Evolutionary conservation across 164 flowering plant genomes (phyloP).

Genomic region (Chloranthus sessilifolius): DNA sequence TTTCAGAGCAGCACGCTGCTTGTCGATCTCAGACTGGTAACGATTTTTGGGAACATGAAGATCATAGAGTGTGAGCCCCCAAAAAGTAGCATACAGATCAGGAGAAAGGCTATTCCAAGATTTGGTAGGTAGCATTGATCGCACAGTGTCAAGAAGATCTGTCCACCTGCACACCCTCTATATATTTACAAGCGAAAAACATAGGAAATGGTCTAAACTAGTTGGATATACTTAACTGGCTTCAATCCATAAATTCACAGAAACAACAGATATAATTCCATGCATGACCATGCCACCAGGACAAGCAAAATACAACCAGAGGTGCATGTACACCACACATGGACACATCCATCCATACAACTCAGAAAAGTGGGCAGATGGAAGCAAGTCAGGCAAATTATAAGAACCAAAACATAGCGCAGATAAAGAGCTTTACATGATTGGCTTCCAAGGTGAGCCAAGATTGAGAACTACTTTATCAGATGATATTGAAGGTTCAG

Average conservation of each 20-base stretch:
- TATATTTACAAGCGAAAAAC: background rate
- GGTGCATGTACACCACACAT: background rate
- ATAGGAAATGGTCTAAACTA: background rate
- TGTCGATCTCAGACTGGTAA: slow-evolving; percentile 82
- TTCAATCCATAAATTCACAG: background rate
- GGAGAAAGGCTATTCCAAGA: slow-evolving; percentile 99
- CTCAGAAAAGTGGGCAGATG: background rate
- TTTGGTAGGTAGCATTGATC: slow-evolving; percentile 80
- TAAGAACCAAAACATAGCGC: background rate
- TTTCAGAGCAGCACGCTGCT: slow-evolving; percentile 89
- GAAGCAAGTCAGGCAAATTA: background rate
- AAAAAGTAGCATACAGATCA: slow-evolving; percentile 94
- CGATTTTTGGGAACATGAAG: slow-evolving; percentile 87
- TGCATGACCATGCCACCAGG: background rate
- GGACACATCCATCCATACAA: no score
- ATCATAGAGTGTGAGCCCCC: slow-evolving; percentile 99
- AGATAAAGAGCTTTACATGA: slow-evolving; percentile 38
- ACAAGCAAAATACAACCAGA: background rate
- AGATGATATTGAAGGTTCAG: slow-evolving; percentile 30
- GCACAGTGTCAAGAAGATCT: slow-evolving; percentile 77
- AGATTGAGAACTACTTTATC: slow-evolving; percentile 55
- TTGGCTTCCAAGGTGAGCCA: slow-evolving; percentile 49
- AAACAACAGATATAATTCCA: background rate
- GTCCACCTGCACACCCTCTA: slow-evolving; percentile 91
- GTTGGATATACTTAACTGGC: no score